Conservation (phyloP, 2,329 filamentous ascomycete genomes). For the Chaetomium sp. region DNA sequence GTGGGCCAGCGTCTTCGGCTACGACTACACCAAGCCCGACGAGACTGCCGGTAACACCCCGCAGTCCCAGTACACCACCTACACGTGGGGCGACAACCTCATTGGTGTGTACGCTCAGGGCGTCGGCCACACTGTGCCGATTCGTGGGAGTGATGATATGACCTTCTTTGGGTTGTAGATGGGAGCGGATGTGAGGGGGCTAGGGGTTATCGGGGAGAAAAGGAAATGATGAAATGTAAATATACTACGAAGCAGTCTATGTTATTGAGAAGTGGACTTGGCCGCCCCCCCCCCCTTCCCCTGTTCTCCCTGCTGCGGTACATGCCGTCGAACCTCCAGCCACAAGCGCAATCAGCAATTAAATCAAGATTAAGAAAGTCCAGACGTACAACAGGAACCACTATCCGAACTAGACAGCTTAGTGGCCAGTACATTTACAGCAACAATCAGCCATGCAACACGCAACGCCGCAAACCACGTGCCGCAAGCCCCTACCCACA, state of each 20-base stretch:
- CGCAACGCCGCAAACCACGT: too few relatives aligned
- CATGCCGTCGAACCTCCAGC: too few relatives aligned
- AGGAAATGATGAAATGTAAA: not conserved
- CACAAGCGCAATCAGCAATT: too few relatives aligned
- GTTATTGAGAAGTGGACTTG: not conserved
- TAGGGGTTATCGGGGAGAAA: not conserved
- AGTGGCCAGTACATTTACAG: too few relatives aligned
- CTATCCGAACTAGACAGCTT: too few relatives aligned
- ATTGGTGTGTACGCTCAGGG: conserved; percentile 26
- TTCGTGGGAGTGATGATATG: conserved; percentile 25
- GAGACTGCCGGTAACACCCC: conserved; percentile 24
- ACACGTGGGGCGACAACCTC: conserved; percentile 24
- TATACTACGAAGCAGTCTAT: not conserved
- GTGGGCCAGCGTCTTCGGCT: conserved; percentile 46
- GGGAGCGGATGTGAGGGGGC: too few relatives aligned
- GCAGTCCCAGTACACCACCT: conserved; percentile 22
- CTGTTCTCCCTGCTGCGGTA: too few relatives aligned
- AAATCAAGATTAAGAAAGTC: too few relatives aligned
- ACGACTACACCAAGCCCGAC: conserved; percentile 23
- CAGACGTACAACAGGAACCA: too few relatives aligned
- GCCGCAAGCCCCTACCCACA: too few relatives aligned
- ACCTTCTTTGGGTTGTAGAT: conserved; percentile 24
- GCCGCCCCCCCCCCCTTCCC: too few relatives aligned
- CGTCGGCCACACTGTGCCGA: conserved; percentile 27
- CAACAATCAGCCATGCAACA: too few relatives aligned